A percentile compares a stretch with the other conserved stretches of the same genome.
phyloP scores from a whole-genome alignment of 2,329 filamentous ascomycete species.

The Talaromyces atroroseus region DNA sequence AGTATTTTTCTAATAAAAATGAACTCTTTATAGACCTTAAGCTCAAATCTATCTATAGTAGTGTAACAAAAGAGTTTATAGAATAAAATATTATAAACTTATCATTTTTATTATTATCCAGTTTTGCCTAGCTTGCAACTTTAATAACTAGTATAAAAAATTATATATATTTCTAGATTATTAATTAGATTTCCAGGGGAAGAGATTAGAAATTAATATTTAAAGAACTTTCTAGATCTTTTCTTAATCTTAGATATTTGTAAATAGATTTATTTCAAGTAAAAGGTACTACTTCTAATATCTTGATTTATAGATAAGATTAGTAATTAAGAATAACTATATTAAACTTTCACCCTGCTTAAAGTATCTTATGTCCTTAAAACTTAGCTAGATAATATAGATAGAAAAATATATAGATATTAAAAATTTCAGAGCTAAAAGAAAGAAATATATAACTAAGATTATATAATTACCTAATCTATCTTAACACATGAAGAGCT shows the following conservation, averaged over 20 bases:
- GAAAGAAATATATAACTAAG: too few relatives aligned
- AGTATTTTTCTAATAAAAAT: not conserved
- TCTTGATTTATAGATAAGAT: not conserved
- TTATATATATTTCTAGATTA: not conserved
- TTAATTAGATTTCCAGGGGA: not conserved
- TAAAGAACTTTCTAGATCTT: not conserved
- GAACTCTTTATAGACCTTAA: not conserved
- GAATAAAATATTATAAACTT: not conserved
- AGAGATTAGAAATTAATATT: not conserved
- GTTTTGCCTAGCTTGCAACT: not conserved
- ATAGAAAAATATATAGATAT: too few relatives aligned
- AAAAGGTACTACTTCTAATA: too few relatives aligned
- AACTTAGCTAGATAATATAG: too few relatives aligned
- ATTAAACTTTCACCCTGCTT: too few relatives aligned
- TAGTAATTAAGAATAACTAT: not conserved
- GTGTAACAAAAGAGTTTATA: not conserved
- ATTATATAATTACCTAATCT: too few relatives aligned
- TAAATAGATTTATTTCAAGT: not conserved
- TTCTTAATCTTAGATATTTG: not conserved
- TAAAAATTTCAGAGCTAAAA: too few relatives aligned
- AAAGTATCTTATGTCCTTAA: too few relatives aligned
- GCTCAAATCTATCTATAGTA: not conserved
- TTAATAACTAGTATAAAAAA: not conserved
- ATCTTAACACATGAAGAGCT: too few relatives aligned
- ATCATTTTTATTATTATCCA: not conserved